Evolutionary conservation across 176 grass and related monocot species (phyloP).

Genomic region (Ampelocalamus luodianensis): DNA sequence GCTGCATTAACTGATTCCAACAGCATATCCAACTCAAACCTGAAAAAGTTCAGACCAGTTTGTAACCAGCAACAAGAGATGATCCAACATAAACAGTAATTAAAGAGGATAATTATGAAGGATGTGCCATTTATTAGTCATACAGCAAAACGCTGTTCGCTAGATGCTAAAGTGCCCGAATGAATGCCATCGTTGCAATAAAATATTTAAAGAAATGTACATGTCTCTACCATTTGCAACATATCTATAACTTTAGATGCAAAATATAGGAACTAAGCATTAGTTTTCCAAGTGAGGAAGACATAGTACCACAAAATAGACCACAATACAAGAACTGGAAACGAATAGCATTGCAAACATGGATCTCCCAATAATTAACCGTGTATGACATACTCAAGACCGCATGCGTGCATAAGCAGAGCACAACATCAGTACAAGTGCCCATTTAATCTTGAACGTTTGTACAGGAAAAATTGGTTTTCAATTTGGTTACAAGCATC

Average conservation of each 20-base stretch:
- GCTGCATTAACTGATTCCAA: slow-evolving; percentile 96
- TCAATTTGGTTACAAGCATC: background rate
- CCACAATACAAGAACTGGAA: background rate
- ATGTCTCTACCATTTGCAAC: background rate
- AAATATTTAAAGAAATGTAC: background rate
- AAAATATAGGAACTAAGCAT: background rate
- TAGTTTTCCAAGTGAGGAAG: background rate
- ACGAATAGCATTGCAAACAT: slow-evolving; percentile 25
- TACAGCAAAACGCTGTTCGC: background rate
- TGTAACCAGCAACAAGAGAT: slow-evolving; percentile 22
- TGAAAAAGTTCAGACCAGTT: slow-evolving; percentile 42
- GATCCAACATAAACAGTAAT: slow-evolving; percentile 14
- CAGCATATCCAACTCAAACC: slow-evolving; percentile 98
- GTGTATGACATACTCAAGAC: slow-evolving; percentile 7
- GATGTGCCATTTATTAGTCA: slow-evolving; percentile 11
- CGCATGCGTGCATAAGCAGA: background rate
- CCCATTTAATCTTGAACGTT: background rate
- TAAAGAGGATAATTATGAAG: slow-evolving; percentile 7
- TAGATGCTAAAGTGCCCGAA: background rate
- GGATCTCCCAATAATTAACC: background rate
- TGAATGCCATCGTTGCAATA: background rate
- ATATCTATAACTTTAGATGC: background rate
- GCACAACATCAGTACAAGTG: background rate
- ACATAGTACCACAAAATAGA: background rate
- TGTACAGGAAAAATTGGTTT: background rate